Evolutionary conservation across 805 yeast genomes (phyloP), one percentile per base, ranked within the genome.

Genomic region (Nakazawaea sp.): DNA sequence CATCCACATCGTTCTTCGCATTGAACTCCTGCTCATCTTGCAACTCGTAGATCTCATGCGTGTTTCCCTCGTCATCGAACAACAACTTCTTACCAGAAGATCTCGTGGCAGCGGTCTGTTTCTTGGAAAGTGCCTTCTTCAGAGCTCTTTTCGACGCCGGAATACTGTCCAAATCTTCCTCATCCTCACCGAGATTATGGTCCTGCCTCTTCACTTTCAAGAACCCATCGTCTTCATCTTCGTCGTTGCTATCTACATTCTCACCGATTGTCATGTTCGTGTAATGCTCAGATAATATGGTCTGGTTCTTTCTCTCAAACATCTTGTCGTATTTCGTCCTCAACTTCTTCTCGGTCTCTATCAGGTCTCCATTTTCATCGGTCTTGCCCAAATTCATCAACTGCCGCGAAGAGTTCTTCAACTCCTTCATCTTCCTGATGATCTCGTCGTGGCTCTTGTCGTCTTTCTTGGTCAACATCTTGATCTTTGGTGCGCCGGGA

Each of bases 401-500:
- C 46, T 78, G 78, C 51, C 96, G 73, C 1, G 95, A 79, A 18
- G 80, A 75, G 55, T 90, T 90, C 59, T 90, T 90, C 62, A 75
- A 62, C 47, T 78, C 87, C 52, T 86, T 86, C 18, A 70, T 63
- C 45, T 61, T 64, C 37, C 58, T 56, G 24, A 68, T 50, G 18
- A 66, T 59, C 26, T 47, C 58, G 30, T 60, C 62, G 5, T 36
- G 35, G 12, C 49, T 45, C 52, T 56, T 59, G 17, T 19, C 31
- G 25, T 45, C 44, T 3, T 44, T 47, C 9, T 67, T 65, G 16
- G 72, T 72, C 45, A 66, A 61, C 40, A 90, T 71, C 55, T 86
- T 88, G 49, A 92, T 82, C 49, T 84, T 81, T 30, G 99, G 99
- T 3, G 96, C 96, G 38, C 97, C 96, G 1, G 97, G 96, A 30